Evolutionary conservation across 805 yeast species (phyloP), one percentile per base, ranked within the genome.

Genomic region (Kazachstania bromeliacearum): DNA sequence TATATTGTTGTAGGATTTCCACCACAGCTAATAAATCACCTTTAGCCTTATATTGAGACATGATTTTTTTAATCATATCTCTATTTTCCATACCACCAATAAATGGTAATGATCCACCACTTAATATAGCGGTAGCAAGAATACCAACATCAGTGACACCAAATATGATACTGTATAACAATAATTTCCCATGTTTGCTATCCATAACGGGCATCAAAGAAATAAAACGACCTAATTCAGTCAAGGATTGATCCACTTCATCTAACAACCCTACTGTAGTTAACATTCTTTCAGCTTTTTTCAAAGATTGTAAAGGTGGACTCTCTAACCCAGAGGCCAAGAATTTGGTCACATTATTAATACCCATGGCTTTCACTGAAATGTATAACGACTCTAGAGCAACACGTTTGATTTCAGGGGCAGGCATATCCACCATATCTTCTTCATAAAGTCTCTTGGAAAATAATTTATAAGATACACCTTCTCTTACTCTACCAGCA

Each of bases 401-500:
- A 0, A 92, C 77, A 40, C 97, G 67, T 44, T 76, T 75, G 36
- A 89, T 89, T 53, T 89, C 98, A 0, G 98, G 96, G 13, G 81
- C 67, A 1, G 96, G 95, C 45, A 79, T 79, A 2, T 70, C 64
- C 12, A 70, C 61, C 89, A 87, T 81, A 16, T 58, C 54, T 1
- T 57, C 55, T 4, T 66, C 64, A 48, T 75, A 75, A 0, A 84
- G 71, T 2, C 72, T 72, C 36, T 64, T 62, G 1, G 96, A 79
- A 58, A 73, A 89, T 32, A 89, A 53, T 52, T 83, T 87, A 59
- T 76, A 89, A 43, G 96, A 87, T 10, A 66, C 63, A 39, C 98
- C 98, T 18, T 67, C 67, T 24, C 78, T 73, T 9, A 89, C 85
- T 72, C 98, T 88, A 44, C 98, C 98, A n/a, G 96, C 89, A 66